These are phyloP conservation scores for Russula griseocarnosa DNA, from an alignment of 768 basidiomycete genomes.

Conservation along the genomic window DNA sequence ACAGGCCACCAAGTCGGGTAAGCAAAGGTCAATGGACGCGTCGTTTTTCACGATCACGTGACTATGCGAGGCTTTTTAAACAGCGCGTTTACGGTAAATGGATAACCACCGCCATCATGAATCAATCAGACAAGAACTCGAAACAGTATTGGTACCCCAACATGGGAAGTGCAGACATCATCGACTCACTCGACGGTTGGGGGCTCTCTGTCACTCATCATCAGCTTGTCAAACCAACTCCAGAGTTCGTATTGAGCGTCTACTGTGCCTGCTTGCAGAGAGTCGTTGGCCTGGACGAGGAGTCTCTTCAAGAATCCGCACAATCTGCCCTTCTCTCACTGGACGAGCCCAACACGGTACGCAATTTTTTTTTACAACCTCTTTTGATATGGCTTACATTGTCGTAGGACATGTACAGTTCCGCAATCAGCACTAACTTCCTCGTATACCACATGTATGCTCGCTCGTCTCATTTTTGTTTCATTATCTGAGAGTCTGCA, in stretches of 20 bases:
- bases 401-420: conserved; percentile 59
- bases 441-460: conserved; percentile 67
- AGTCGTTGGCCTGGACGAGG: conserved; percentile 59
- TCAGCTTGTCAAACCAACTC: conserved; percentile 61
- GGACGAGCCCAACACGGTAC: conserved; percentile 50
- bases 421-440: conserved; percentile 57
- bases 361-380: conserved; percentile 17
- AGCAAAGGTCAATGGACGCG: conserved; percentile 7
- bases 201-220: conserved; percentile 61
- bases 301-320: conserved; percentile 54
- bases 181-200: conserved; percentile 62
- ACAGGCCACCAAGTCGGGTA: neutral
- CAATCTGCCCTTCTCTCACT: conserved; percentile 52
- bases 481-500: conserved; percentile 30
- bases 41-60: conserved; percentile 18
- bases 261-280: conserved; percentile 71
- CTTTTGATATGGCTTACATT: conserved; percentile 2
- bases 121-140: conserved; percentile 15
- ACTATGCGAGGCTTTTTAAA: neutral
- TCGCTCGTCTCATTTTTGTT: neutral
- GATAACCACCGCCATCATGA: conserved; percentile 5
- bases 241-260: conserved; percentile 67
- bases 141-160: conserved; percentile 57
- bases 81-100: neutral
- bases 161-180: conserved; percentile 61